Conservation (phyloP, 2,329 filamentous ascomycete species). For the Monosporascus sp. region DNA sequence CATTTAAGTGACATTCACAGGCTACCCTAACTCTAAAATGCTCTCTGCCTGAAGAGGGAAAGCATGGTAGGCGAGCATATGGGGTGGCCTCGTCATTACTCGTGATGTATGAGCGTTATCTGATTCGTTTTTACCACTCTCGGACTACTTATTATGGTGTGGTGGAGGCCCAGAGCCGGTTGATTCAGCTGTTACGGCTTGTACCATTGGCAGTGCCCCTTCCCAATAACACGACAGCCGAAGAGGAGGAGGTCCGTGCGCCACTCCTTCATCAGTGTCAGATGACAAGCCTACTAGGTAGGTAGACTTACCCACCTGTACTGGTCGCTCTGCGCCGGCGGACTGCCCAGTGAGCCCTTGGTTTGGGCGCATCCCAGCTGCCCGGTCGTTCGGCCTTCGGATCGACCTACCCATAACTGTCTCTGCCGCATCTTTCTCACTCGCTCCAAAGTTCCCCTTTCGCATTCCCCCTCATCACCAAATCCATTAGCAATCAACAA, state of each 20-base stretch:
- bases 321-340: too few species aligned
- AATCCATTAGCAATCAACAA: neutral
- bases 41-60: neutral
- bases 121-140: conserved; percentile 28
- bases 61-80: neutral
- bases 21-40: neutral
- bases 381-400: neutral
- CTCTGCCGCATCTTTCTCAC: neutral
- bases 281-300: too few species aligned
- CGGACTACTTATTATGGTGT: conserved; percentile 6
- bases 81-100: conserved; percentile 15
- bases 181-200: neutral
- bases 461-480: conserved; percentile 2
- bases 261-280: too few species aligned
- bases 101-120: conserved; percentile 32
- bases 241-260: too few species aligned
- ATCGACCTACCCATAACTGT: neutral
- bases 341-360: too few species aligned
- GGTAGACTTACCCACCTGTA: too few species aligned
- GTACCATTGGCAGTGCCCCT: too few species aligned
- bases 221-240: too few species aligned
- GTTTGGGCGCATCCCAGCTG: too few species aligned
- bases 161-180: conserved; percentile 7
- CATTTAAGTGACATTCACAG: too few species aligned
- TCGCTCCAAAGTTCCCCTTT: neutral